Percentiles rank a stretch among this genome's conserved stretches.
phyloP scores from a whole-genome alignment of 1,139 yeast genomes.

The Torulaspora globosa region DNA sequence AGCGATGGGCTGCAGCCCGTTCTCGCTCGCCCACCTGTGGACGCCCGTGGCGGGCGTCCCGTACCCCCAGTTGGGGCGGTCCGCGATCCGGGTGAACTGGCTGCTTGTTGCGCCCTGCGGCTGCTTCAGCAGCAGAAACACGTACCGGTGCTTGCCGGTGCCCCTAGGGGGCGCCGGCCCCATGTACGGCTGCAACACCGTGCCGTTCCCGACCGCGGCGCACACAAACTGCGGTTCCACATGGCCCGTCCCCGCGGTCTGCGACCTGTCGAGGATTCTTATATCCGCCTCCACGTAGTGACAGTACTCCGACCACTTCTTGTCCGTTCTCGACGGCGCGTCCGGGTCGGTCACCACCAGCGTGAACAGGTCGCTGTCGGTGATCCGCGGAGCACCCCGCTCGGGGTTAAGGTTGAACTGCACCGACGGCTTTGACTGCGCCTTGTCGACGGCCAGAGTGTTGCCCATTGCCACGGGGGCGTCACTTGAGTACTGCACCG shows the following conservation, averaged over 20 bases:
- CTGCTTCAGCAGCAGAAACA: conserved; percentile 69
- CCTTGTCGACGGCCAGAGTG: conserved; percentile 56
- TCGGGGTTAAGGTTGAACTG: conserved; percentile 60
- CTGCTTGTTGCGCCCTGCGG: conserved; percentile 33
- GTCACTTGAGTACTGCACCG: conserved; percentile 48
- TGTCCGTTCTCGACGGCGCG: conserved; percentile 79
- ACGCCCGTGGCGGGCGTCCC: conserved; percentile 72
- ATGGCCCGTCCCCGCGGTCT: conserved; percentile 12
- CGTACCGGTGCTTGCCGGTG: conserved; percentile 81
- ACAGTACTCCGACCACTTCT: conserved; percentile 83
- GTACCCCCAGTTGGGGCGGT: conserved; percentile 83
- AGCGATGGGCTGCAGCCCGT: conserved; percentile 62
- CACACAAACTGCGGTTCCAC: conserved; percentile 16
- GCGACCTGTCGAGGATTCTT: conserved; percentile 27
- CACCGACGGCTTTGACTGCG: conserved; percentile 62
- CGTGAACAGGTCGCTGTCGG: conserved; percentile 46
- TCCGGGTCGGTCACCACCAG: conserved; percentile 87
- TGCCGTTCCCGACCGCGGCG: conserved; percentile 21
- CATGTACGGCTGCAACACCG: conserved; percentile 45
- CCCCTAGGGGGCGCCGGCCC: conserved; percentile 86
- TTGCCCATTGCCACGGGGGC: conserved; percentile 78
- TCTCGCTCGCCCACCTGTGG: conserved; percentile 65
- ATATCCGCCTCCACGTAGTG: conserved; percentile 73
- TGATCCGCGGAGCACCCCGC: conserved; percentile 40
- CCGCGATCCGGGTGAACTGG: conserved; percentile 33